Percentiles rank a stretch among this genome's conserved stretches.
Evolutionary conservation across 2,329 filamentous ascomycete species (phyloP).

Genomic region (Graphilbum sp.): DNA sequence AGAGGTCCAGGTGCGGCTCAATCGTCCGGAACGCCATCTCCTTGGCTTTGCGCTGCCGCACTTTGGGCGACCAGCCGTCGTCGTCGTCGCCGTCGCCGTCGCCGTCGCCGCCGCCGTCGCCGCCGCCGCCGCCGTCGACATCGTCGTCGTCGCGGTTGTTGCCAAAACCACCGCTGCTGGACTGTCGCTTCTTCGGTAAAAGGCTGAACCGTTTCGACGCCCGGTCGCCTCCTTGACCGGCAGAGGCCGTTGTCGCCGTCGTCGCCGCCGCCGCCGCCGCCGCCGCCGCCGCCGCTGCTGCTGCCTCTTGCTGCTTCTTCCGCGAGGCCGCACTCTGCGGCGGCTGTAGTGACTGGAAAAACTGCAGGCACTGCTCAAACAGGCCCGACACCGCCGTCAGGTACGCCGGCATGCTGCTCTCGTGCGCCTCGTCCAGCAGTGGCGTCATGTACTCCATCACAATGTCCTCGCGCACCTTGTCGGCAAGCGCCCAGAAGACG

Average conservation of each 20-base stretch:
- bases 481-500: slow-evolving; percentile 63
- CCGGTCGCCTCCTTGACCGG: too few relatives aligned
- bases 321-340: slow-evolving; percentile 26
- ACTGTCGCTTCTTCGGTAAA: not conserved
- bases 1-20: slow-evolving; percentile 85
- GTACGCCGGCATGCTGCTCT: slow-evolving; percentile 58
- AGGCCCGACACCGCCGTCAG: slow-evolving; percentile 74
- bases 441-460: slow-evolving; percentile 74
- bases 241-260: too few relatives aligned
- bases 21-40: slow-evolving; percentile 58
- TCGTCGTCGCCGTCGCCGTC: slow-evolving; percentile 2
- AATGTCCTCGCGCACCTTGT: slow-evolving; percentile 70
- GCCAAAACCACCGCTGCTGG: not conserved
- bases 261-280: not conserved
- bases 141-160: not conserved
- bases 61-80: slow-evolving; percentile 5
- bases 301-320: not conserved
- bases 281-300: not conserved
- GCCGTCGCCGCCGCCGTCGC: not conserved
- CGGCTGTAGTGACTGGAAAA: slow-evolving; percentile 54
- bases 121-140: not conserved
- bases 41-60: slow-evolving; percentile 33
- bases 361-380: slow-evolving; percentile 71
- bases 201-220: not conserved
- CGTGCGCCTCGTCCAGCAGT: slow-evolving; percentile 76